Base-by-base conservation (phyloP, 768 basidiomycete genomes). In the Russula foetens region DNA sequence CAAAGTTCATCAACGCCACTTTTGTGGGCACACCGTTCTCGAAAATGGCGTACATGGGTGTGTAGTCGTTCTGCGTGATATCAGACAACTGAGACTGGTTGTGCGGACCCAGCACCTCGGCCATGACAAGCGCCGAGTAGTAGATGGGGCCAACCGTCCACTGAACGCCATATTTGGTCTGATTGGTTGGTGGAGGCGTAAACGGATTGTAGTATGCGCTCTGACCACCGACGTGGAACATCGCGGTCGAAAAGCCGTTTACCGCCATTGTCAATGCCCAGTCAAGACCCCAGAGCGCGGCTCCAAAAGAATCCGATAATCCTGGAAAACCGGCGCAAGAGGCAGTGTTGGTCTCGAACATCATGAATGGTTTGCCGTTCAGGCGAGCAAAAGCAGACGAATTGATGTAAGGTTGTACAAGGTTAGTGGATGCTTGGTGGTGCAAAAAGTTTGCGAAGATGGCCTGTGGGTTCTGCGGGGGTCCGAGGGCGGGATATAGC, bases 101-200 rank as follows among this genome's bases (percentile, higher is more conserved):
- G 43, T 80, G 78, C 47, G 77, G 75, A 9, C 89, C 89, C 33
- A 92, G 74, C 2, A 78, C 75, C 69, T 92, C 91, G 0, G 89
- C 81, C 46, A 87, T 75, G 62, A 85, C 77, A 26, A 94, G 72
- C 1, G 84, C 77, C 0, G 90, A 79, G 72, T 92, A 92, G 73
- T 86, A 90, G 49, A 85, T 72, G 0, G 86, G 79, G 4, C 87
- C 88, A 31, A 88, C 76, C 1, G 86, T 86, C 88, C 88, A 92
- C 71, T 86, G 74, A 57, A 4, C 3, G n/a, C 53, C 80, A 78
- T 70, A 76, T 81, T 0, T 64, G 0, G 82, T 79, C 63, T 83
- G 76, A 65, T 84, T 86, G 19, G 70, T 75, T 3, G 79, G 80
- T 1, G 80, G 80, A 0, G 82, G 78, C 62, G 76, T 73, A 63